These are phyloP conservation scores for Escallonia herrerae DNA, from an alignment of 129 eudicot genomes.

Conservation along the genomic window DNA sequence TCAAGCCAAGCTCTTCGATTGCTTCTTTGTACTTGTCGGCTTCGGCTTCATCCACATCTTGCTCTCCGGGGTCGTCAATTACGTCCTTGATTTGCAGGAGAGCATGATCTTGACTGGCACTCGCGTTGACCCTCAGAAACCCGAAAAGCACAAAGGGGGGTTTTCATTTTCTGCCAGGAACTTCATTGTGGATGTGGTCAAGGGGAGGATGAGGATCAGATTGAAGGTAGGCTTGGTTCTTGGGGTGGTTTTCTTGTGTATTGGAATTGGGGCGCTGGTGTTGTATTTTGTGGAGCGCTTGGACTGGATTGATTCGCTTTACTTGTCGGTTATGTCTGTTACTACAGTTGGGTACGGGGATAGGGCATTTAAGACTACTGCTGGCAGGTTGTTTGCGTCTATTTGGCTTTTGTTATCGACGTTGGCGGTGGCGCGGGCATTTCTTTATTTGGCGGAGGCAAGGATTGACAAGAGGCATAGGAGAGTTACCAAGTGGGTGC, in stretches of 20 bases:
- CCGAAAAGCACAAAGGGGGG: background rate
- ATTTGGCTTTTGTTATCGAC: constrained; percentile 56
- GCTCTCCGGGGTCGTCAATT: constrained; percentile 41
- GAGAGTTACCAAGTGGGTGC: constrained; percentile 40
- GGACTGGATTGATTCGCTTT: constrained; percentile 38
- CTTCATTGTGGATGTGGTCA: constrained; percentile 36
- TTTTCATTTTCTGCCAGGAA: constrained; percentile 7
- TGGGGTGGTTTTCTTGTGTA: constrained; percentile 34
- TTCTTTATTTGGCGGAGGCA: constrained; percentile 52
- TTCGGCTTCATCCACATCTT: constrained; percentile 58
- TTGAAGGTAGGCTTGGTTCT: constrained; percentile 45
- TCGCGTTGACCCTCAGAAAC: constrained; percentile 2
- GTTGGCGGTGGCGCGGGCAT: constrained; percentile 47
- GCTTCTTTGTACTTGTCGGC: constrained; percentile 45
- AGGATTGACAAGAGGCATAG: constrained; percentile 50
- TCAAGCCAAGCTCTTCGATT: constrained; percentile 38
- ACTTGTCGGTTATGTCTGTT: constrained; percentile 42
- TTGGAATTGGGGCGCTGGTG: constrained; percentile 40
- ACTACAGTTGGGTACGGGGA: constrained; percentile 72
- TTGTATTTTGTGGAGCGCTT: constrained; percentile 29
- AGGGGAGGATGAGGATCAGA: constrained; percentile 61
- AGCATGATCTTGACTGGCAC: constrained; percentile 24
- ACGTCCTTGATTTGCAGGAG: constrained; percentile 52
- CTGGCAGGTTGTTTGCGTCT: constrained; percentile 45
- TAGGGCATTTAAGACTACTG: constrained; percentile 35